Evolutionary conservation across 805 yeast genomes (phyloP).

Genomic region (Lachancea kluyveri): DNA sequence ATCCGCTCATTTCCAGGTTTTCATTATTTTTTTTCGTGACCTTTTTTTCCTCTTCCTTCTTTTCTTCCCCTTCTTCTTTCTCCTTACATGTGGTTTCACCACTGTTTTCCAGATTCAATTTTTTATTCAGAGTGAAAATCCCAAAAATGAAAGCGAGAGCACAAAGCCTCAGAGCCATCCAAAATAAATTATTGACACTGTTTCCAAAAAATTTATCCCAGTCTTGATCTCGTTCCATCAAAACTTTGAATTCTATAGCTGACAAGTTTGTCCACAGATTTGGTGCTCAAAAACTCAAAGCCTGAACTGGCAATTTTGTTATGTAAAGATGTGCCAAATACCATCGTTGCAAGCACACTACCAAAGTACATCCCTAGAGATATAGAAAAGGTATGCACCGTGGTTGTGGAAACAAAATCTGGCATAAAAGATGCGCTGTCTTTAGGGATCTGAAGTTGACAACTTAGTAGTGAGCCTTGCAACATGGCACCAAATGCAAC

Average conservation of each 20-base stretch:
- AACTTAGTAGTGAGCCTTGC: constrained; percentile 29
- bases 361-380: constrained; percentile 21
- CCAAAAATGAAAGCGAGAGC: constrained; percentile 13
- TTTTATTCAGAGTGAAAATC: constrained; percentile 14
- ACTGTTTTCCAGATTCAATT: no score
- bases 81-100: no score
- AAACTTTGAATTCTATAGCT: constrained; percentile 1
- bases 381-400: constrained; percentile 19
- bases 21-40: no score
- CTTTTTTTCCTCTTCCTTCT: no score
- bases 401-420: constrained; percentile 19
- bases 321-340: constrained; percentile 9
- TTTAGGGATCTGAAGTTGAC: constrained; percentile 24
- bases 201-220: background rate
- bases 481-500: constrained; percentile 31
- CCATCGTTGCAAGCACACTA: constrained; percentile 18
- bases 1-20: no score
- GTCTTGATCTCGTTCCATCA: constrained; percentile 2
- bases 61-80: no score
- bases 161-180: constrained; percentile 15
- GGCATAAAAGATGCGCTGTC: constrained; percentile 10
- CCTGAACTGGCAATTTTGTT: background rate
- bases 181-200: constrained; percentile 1
- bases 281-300: no score
- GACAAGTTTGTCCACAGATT: constrained; percentile 1